A percentile compares a stretch with the other conserved stretches of the same genome.
These are phyloP conservation scores for Dioscorea alata DNA, from an alignment of 106 monocot genomes.

Conservation along the genomic window DNA sequence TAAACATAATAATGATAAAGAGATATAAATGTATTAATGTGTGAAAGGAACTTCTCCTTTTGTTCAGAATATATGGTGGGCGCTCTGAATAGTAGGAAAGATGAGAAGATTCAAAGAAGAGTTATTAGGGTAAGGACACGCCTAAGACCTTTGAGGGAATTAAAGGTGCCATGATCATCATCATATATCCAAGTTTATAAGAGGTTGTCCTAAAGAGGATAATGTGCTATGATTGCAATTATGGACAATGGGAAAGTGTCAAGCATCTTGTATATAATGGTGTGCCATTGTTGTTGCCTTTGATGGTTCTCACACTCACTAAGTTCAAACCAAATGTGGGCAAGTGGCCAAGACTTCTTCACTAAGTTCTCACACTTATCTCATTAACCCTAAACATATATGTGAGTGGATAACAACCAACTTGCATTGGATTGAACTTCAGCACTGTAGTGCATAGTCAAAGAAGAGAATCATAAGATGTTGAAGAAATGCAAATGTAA, in stretches of 20 bases:
- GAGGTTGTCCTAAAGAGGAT: background rate
- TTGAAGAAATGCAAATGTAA: no score
- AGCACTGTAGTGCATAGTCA: no score
- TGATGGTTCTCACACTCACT: background rate
- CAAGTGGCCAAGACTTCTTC: background rate
- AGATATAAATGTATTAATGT: background rate
- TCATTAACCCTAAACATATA: background rate
- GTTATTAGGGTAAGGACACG: background rate
- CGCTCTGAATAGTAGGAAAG: background rate
- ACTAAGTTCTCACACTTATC: no score
- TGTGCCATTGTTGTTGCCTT: background rate
- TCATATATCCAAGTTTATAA: background rate
- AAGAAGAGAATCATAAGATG: no score
- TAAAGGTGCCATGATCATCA: background rate
- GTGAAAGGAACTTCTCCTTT: background rate
- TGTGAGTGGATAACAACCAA: background rate
- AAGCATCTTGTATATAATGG: background rate
- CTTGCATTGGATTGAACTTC: no score
- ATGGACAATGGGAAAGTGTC: background rate
- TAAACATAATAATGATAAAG: background rate
- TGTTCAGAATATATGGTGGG: background rate
- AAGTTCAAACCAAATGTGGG: background rate
- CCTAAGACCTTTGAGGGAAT: background rate
- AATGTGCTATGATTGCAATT: background rate
- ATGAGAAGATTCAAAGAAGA: background rate